Base-by-base conservation (phyloP, 1,139 yeast genomes). In the Suhomyces guaymorum region DNA sequence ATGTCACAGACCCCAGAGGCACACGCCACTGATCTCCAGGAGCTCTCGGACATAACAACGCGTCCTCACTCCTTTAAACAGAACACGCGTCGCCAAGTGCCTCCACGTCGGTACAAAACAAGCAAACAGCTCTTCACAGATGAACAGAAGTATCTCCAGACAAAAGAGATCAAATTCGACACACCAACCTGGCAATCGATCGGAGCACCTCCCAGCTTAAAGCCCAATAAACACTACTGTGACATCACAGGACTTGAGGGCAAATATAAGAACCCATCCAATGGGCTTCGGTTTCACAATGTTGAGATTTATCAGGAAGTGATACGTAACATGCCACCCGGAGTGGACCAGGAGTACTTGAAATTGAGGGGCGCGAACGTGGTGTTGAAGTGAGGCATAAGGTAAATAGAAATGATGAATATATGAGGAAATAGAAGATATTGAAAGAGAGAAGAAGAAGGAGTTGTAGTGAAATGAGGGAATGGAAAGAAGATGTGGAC, bases 201-300 rank as follows among this genome's bases (percentile, higher is more conserved):
- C 7, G 78, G 78, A 21, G 95, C 97, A 0, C 96, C 97, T 2
- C 98, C 98, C 0, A 83, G 95, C 5, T 62, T 90, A 46, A 73
- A 69, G 47, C 97, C 97, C 0, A 67, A 71, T 14, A 87, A 84
- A 61, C 82, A 80, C 51, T 92, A 89, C 63, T 92, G 98, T 63
- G 98, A 92, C 58, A 80, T 92, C 33, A 92, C 98, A 0, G 98
- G 98, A 0, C 67, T 92, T 16, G 82, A 79, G 35, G 94, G 90
- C 0, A 73, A 63, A 30, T 92, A 92, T 66, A 82, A 76, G 54
- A 75, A 84, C 27, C 95, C 95, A 0, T 69, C 82, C 10, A 86
- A 81, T 52, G 84, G 87, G 26, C 66, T 92, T 41, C 66, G 96
- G 38, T 92, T 80, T 59, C 80, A 86, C 61, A 82, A 92, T 54